These are phyloP conservation scores for Yamadazyma taylorii DNA, from an alignment of 1,139 yeast species.

Conservation along the genomic window DNA sequence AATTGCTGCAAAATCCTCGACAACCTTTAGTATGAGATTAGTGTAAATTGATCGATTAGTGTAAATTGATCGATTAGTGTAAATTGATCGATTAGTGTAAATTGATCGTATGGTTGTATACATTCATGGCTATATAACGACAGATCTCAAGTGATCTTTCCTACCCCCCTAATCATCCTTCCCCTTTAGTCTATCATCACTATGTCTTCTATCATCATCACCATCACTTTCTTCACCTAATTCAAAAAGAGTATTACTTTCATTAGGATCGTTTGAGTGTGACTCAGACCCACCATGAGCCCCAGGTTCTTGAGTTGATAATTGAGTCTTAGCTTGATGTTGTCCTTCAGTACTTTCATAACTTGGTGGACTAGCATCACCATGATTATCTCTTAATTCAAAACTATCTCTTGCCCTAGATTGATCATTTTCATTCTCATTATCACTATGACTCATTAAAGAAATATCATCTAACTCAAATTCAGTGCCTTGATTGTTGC, in stretches of 20 bases:
- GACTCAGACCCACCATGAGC: too few relatives aligned
- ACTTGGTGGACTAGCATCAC: conserved; percentile 22
- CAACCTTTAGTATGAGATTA: too few relatives aligned
- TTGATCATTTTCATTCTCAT: conserved; percentile 42
- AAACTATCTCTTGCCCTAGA: conserved; percentile 31
- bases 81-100: too few relatives aligned
- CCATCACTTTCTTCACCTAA: conserved; percentile 37
- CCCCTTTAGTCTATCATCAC: conserved; percentile 30
- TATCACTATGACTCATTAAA: conserved; percentile 53
- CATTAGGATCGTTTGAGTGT: conserved; percentile 12
- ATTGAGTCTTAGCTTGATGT: conserved; percentile 2
- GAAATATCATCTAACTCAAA: conserved; percentile 77
- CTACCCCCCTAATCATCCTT: not conserved
- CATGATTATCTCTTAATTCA: conserved; percentile 28
- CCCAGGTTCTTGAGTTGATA: conserved; percentile 11
- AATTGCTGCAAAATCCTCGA: too few relatives aligned
- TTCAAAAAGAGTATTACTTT: conserved; percentile 36
- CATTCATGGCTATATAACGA: too few relatives aligned
- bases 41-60: too few relatives aligned
- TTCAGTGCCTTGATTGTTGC: conserved; percentile 47
- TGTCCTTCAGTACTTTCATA: conserved; percentile 20
- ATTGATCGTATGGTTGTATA: too few relatives aligned
- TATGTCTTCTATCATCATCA: conserved; percentile 28
- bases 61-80: too few relatives aligned
- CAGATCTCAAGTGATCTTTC: too few relatives aligned